Evolutionary conservation across 192 early-diverging fungal species (phyloP), one percentile per base, ranked within the genome.

Genomic region (Gorgonomyces haynaldii): DNA sequence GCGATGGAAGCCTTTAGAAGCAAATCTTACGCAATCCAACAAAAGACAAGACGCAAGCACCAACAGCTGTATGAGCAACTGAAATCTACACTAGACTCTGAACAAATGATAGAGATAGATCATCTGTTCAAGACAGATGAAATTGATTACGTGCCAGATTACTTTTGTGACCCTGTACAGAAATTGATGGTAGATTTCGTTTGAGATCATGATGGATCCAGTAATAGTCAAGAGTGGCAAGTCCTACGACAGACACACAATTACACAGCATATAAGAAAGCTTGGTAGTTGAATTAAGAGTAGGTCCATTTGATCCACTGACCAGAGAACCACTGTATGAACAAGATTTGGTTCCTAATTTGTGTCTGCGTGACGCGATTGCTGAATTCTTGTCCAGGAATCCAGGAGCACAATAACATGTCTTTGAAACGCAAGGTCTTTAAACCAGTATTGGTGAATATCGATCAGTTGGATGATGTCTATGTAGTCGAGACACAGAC

Each of bases 161-260:
- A 67, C 43, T 70, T 81, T 43, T 32, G 68, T 34, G 82, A 68
- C 19, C 20, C 22, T 7, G 53, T 46, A 54, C 9, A 10, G 26
- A n/a, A 2, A 41, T 16, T 13, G 22, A 54, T 37, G 5, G 7
- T 77, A 85, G 54, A 85, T 91, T 21, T 76, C 73, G 2, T 91
- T 88, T 47, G 82, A 88, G 44, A 59, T 89, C 24, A 88, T 91
- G 84, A 75, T 77, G 27, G 86, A 89, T 61, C 78, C 86, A 1
- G 76, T 84, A 12, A 63, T 80, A 17, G 42, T 56, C 0, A 65
- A 58, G 43, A 65, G 58, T 7, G 82, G 81, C 0, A 81, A 81
- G 19, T 83, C 68, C 2, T 91, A 88, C 53, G 88, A 89, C 54
- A 75, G 85, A 23, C 52, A 64, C 9, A 78, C 81, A 20, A 65